Evolutionary conservation across 805 yeast genomes (phyloP), one percentile per base, ranked within the genome.

Genomic region (Zygotorulaspora sp.): DNA sequence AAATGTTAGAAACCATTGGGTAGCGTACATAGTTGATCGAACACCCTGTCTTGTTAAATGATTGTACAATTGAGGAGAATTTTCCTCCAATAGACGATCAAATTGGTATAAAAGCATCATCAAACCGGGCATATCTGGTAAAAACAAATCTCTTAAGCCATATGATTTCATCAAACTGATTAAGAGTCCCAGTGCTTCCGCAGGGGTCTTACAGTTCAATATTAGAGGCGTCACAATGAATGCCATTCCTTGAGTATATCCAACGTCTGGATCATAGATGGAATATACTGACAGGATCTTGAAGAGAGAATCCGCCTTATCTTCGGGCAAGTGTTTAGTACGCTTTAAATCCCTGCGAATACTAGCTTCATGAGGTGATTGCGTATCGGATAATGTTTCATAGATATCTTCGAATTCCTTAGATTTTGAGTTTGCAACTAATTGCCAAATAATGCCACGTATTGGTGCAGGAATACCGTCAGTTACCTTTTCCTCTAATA

Each of bases 181-280:
- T 30, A 90, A 67, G 50, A 89, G 60, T 43, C 92, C 78, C 63
- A 90, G 90, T 3, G 95, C 79, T 58, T 90, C 97, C 31, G 81
- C 71, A 48, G 89, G 96, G 6, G 57, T 43, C 22, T 56, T 52
- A 29, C 87, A 75, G 50, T 85, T 85, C 67, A 89, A 70, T 30
- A 88, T 66, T 32, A 92, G 62, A 2, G 98, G 97, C 5, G 87
- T 87, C 0, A 85, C 76, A 30, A 92, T 77, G 55, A 92, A 92
- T 1, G 95, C 95, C 96, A 92, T 88, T 6, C 98, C 97, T 62
- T 92, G 98, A 2, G 97, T 92, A 55, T 92, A 92, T 0, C 98
- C 98, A 35, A 92, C 96, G 35, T 89, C 97, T 1, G 83, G 78
- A 59, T 92, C 97, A 58, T 76, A 82, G 32, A 86, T 64, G 15